Evolutionary conservation across 352 stramenopile genomes (phyloP).

Genomic region (Pseudoperonospora humuli): DNA sequence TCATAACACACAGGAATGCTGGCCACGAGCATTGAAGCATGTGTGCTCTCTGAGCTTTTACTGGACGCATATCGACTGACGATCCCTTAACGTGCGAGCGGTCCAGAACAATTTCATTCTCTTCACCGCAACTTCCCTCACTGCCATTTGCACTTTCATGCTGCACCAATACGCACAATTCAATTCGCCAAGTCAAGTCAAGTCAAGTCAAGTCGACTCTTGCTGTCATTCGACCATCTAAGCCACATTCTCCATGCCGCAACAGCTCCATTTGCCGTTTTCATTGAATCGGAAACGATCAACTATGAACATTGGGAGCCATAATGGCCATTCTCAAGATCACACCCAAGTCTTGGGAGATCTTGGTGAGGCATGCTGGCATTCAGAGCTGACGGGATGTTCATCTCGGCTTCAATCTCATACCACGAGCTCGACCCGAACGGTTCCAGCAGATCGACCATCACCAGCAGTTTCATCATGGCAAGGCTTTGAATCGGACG

Average conservation of each 20-base stretch:
- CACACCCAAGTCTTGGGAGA: constrained; percentile 1
- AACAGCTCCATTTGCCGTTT: constrained; percentile 20
- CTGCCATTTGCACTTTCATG: background rate
- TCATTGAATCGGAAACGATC: constrained; percentile 7
- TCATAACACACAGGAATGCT: background rate
- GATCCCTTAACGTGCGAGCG: background rate
- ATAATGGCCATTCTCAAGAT: background rate
- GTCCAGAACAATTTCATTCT: constrained; percentile 9
- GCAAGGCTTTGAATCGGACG: constrained; percentile 10
- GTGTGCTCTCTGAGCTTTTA: constrained; percentile 10
- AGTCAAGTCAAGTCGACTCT: background rate
- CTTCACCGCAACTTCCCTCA: background rate
- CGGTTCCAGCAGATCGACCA: constrained; percentile 9
- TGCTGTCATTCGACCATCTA: background rate
- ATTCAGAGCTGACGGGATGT: constrained; percentile 1
- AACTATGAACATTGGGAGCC: background rate
- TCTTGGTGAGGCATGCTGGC: constrained; percentile 10
- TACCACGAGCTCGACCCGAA: constrained; percentile 19
- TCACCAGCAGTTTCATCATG: constrained; percentile 13
- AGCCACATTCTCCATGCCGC: constrained; percentile 10
- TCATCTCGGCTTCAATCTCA: constrained; percentile 3
- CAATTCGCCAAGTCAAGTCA: constrained; percentile 8
- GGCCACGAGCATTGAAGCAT: constrained; percentile 6
- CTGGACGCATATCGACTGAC: background rate
- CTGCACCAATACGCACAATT: constrained; percentile 18